Evolutionary conservation across 139 green algal species (phyloP), one percentile per base, ranked within the genome.

Genomic region (Coccomyxa sp.): DNA sequence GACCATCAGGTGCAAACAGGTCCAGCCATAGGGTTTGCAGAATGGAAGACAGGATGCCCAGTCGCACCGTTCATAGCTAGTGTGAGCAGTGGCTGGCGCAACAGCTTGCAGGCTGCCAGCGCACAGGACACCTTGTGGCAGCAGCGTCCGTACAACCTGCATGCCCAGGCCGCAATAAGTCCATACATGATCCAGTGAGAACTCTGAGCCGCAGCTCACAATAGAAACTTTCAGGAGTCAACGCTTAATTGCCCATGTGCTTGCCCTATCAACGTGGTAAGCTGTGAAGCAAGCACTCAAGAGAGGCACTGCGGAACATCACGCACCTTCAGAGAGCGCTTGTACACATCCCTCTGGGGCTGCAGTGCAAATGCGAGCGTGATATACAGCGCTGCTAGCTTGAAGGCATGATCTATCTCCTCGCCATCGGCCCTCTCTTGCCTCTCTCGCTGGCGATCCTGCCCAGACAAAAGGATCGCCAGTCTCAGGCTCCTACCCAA

Each of bases 351-450:
- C 39, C 88, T 89, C 33, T 38, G 22, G 9, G 86, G 88, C 82
- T 89, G 73, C 75, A 95, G 82, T 0, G 88, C 90, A 37, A 85
- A 86, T 1, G 92, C 88, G 24, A 95, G 81, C 75, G 77, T 81
- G 36, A 95, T 94, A 85, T 97, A 95, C 85, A 95, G 90, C 24
- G 89, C 90, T 0, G 90, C 87, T 22, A 83, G 72, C 0, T 69
- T 75, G 79, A 94, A 93, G 5, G 89, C 82, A 0, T 73, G 78
- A 24, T 82, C 58, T 76, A 44, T 76, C 36, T 27, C 70, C 74
- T 7, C 34, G 18, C 74, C 83, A 40, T 84, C 83, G 6, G 39
- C 34, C 10, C 24, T 7, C 70, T 44, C 34, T 3, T 14, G 12
- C 0, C 50, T 37, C 74, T 84, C 39, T 35, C 68, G 75, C 70